These are phyloP conservation scores for Breviolum minutum DNA, from an alignment of 73 alveolate genomes.

Conservation along the genomic window DNA sequence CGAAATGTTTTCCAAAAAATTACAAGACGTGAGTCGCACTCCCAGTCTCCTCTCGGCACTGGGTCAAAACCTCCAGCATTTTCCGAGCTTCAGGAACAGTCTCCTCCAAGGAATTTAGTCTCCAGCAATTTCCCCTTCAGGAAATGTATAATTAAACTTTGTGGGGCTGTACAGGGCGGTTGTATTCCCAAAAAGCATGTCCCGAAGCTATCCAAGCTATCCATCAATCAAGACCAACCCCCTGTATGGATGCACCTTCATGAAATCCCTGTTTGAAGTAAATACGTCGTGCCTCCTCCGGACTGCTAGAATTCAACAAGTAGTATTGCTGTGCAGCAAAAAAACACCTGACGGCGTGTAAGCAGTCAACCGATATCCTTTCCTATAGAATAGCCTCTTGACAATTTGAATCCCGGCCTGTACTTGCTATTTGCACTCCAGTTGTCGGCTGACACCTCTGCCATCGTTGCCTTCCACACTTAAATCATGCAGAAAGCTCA, in stretches of 20 bases:
- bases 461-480: constrained; percentile 40
- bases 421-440: constrained; percentile 76
- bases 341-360: constrained; percentile 15
- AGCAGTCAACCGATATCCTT: no score
- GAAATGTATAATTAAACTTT: no score
- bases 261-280: no score
- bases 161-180: no score
- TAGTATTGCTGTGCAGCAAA: constrained; percentile 89
- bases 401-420: constrained; percentile 1
- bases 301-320: constrained; percentile 76
- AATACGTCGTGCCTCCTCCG: constrained; percentile 48
- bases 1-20: neutral
- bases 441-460: constrained; percentile 62
- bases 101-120: constrained; percentile 3
- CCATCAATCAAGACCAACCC: no score
- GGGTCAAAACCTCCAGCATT: constrained; percentile 59
- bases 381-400: neutral
- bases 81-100: constrained; percentile 51
- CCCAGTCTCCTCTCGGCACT: constrained; percentile 59
- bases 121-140: neutral
- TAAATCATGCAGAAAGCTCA: no score
- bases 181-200: no score
- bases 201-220: neutral
- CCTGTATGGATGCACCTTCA: no score
- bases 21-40: no score